A percentile compares a stretch with the other conserved stretches of the same genome.
Evolutionary conservation across 2,329 filamentous ascomycete species (phyloP).

Genomic region (Paramyrothecium roridum): DNA sequence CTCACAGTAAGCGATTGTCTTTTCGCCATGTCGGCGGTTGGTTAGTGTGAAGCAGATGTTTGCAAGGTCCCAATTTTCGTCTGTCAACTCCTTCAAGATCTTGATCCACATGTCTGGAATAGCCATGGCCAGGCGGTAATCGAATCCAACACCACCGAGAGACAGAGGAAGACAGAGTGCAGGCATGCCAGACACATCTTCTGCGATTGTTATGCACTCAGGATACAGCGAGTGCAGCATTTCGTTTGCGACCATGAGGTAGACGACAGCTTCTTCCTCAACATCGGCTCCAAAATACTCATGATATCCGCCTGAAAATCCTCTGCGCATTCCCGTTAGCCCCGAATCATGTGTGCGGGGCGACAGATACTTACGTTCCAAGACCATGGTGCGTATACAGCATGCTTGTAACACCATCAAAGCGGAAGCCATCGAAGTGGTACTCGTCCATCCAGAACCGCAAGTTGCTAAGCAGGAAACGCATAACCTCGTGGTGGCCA

Average conservation of each 20-base stretch:
- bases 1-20: constrained; percentile 97
- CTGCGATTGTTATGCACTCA: constrained; percentile 83
- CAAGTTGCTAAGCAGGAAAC: constrained; percentile 94
- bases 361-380: constrained; percentile 68
- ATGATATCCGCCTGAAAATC: constrained; percentile 96
- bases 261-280: constrained; percentile 90
- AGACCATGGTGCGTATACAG: constrained; percentile 95
- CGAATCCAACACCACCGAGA: constrained; percentile 90
- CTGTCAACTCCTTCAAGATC: constrained; percentile 88
- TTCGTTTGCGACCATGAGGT: constrained; percentile 95
- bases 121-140: constrained; percentile 96
- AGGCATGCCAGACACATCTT: constrained; percentile 98
- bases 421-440: constrained; percentile 92
- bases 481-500: constrained; percentile 85
- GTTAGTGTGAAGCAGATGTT: constrained; percentile 83
- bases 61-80: constrained; percentile 88
- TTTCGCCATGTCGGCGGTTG: constrained; percentile 91
- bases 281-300: constrained; percentile 91
- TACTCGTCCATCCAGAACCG: constrained; percentile 99
- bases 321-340: constrained; percentile 44
- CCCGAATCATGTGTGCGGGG: background rate
- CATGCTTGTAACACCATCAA: constrained; percentile 98
- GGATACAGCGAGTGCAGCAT: constrained; percentile 91
- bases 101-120: constrained; percentile 99
- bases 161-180: constrained; percentile 85